Evolutionary conservation across 75 land plant species (phyloP).

Genomic region (Gnetum montanum): DNA sequence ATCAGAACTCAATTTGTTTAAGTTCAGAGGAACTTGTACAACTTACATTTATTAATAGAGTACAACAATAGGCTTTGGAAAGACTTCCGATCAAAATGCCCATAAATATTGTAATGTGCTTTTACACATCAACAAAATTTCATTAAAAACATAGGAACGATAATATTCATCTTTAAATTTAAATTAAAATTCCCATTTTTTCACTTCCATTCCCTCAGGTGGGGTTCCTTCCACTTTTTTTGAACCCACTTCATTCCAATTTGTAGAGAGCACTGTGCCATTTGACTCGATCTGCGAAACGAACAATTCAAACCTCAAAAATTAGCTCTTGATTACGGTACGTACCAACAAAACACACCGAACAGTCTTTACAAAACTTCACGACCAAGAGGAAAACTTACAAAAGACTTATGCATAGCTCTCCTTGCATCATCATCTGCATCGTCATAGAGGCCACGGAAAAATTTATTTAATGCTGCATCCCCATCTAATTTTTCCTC

Average conservation of each 20-base stretch:
- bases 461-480: conserved; percentile 92
- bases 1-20: no score
- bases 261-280: conserved; percentile 91
- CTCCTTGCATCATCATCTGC: conserved; percentile 92
- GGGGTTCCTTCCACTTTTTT: conserved; percentile 83
- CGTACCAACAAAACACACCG: no score
- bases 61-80: no score
- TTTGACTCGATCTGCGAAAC: conserved; percentile 73
- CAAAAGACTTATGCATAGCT: conserved; percentile 97
- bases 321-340: background rate
- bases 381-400: conserved; percentile 22
- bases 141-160: no score
- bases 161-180: no score
- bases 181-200: conserved; percentile 67
- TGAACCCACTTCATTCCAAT: conserved; percentile 92
- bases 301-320: background rate
- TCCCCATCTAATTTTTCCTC: conserved; percentile 98
- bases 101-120: no score
- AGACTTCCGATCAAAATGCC: no score
- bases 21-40: no score
- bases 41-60: no score
- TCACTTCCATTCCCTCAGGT: conserved; percentile 95
- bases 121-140: no score
- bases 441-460: conserved; percentile 67
- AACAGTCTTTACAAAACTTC: background rate